A percentile compares a stretch with the other conserved stretches of the same genome.
These are phyloP conservation scores for Isabelozyma heimii DNA, from an alignment of 805 yeast species.

Conservation along the genomic window DNA sequence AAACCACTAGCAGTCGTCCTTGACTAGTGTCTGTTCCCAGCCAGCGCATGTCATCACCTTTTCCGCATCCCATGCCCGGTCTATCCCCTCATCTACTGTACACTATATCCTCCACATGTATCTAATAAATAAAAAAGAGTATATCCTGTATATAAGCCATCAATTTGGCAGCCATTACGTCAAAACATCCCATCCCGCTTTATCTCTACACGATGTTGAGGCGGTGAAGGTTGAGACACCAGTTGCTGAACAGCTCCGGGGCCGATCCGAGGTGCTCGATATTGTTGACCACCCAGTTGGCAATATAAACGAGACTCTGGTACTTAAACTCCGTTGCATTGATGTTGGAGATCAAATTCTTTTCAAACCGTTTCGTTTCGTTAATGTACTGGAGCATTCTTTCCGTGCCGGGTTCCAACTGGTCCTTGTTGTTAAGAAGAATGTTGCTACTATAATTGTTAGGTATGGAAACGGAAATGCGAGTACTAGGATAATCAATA, in stretches of 20 bases:
- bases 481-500: conserved; percentile 26
- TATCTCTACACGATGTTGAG: not conserved
- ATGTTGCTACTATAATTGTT: conserved; percentile 29
- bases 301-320: conserved; percentile 18
- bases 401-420: conserved; percentile 6
- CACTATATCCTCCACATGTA: too few species aligned
- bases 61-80: too few species aligned
- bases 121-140: too few species aligned
- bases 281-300: conserved; percentile 33
- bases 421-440: conserved; percentile 17
- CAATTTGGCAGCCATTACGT: not conserved
- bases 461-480: conserved; percentile 20
- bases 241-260: conserved; percentile 6
- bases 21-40: too few species aligned
- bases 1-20: too few species aligned
- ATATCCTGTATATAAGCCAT: not conserved
- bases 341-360: conserved; percentile 22
- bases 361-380: conserved; percentile 26
- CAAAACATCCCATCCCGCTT: not conserved
- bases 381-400: conserved; percentile 13
- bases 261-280: conserved; percentile 11
- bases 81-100: too few species aligned
- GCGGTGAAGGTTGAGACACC: conserved; percentile 3
- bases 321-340: conserved; percentile 11
- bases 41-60: too few species aligned